These are phyloP conservation scores for Zhuliangozyma parablackwelliae DNA, from an alignment of 1,139 yeast genomes.

Conservation along the genomic window DNA sequence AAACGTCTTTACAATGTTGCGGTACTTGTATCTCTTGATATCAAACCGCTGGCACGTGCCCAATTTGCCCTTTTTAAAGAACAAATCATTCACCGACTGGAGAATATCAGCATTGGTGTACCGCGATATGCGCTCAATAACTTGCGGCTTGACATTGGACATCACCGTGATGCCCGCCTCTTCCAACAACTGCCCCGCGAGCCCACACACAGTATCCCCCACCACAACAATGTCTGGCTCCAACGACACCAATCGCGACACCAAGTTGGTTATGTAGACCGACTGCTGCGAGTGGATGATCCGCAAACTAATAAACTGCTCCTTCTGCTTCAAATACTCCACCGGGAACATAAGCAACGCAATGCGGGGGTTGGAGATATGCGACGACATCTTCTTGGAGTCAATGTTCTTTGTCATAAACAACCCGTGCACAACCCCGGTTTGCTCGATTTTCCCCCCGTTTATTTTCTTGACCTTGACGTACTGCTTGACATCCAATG, in stretches of 20 bases:
- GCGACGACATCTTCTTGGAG: conserved; percentile 70
- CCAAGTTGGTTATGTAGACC: conserved; percentile 79
- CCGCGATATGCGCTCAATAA: conserved; percentile 73
- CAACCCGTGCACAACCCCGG: conserved; percentile 68
- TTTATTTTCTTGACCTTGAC: conserved; percentile 79
- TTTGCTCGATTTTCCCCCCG: conserved; percentile 65
- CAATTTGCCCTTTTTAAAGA: conserved; percentile 49
- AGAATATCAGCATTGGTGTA: conserved; percentile 79
- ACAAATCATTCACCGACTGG: conserved; percentile 45
- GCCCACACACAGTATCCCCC: conserved; percentile 79
- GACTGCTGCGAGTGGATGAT: conserved; percentile 85
- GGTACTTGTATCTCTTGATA: conserved; percentile 59
- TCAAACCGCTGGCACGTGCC: conserved; percentile 75
- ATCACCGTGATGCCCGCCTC: conserved; percentile 77
- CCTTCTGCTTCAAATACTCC: conserved; percentile 71
- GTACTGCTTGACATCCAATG: conserved; percentile 80
- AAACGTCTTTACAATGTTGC: conserved; percentile 61
- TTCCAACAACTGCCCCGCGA: conserved; percentile 68
- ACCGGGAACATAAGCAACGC: conserved; percentile 84
- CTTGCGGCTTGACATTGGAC: conserved; percentile 75
- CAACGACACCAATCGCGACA: conserved; percentile 70
- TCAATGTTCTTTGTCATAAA: conserved; percentile 85
- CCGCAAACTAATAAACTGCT: conserved; percentile 74
- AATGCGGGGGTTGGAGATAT: conserved; percentile 64
- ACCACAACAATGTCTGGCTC: conserved; percentile 78